Conservation (phyloP, 78 protist genomes). For the Guillardia theta region DNA sequence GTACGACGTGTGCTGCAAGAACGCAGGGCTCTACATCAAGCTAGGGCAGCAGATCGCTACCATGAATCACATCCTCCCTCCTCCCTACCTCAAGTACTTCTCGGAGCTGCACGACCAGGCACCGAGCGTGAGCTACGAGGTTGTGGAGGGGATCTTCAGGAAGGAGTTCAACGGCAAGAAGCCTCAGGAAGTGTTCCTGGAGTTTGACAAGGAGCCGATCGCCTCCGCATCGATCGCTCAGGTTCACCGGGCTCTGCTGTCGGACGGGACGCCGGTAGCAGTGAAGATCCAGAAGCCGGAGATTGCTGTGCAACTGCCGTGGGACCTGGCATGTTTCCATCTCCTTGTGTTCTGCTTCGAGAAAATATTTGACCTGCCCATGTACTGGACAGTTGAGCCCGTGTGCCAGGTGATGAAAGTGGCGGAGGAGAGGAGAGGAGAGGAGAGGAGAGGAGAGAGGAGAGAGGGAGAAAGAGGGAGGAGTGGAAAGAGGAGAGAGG, state of each 20-base stretch:
- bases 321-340: not conserved
- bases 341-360: not conserved
- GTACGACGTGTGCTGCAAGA: not conserved
- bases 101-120: not conserved
- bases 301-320: not conserved
- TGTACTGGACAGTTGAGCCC: not conserved
- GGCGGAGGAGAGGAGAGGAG: no score
- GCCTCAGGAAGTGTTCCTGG: not conserved
- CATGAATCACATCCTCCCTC: not conserved
- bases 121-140: not conserved
- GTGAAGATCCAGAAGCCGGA: constrained; percentile 22
- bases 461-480: no score
- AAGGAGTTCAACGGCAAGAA: constrained; percentile 1
- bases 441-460: no score
- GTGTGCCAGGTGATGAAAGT: not conserved
- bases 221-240: not conserved
- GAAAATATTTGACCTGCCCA: not conserved
- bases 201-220: not conserved
- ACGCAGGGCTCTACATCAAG: not conserved
- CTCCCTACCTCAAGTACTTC: not conserved
- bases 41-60: constrained; percentile 2
- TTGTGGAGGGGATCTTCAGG: not conserved
- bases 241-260: not conserved
- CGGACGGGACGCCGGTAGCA: not conserved
- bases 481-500: no score